Conservation (phyloP, 805 yeast genomes). For the Saccharomycopsis fermentans region DNA sequence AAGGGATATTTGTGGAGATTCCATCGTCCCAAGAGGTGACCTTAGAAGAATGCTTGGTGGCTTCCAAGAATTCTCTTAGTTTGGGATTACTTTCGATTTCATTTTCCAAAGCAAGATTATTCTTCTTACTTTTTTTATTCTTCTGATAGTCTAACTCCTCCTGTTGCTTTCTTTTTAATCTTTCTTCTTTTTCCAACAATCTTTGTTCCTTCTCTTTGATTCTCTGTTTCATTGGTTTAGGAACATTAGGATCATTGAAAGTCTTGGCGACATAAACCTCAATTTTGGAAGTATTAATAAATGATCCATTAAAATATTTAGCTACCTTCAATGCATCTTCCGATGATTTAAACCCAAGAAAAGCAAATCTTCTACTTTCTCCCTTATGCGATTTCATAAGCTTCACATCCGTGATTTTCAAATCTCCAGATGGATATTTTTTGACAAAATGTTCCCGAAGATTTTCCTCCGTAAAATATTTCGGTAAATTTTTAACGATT, state of each 20-base stretch:
- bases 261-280: slow-evolving; percentile 78
- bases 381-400: slow-evolving; percentile 75
- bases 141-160: slow-evolving; percentile 30
- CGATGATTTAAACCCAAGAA: slow-evolving; percentile 70
- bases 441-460: slow-evolving; percentile 41
- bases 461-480: slow-evolving; percentile 53
- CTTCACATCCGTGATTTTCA: slow-evolving; percentile 75
- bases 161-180: slow-evolving; percentile 32
- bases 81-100: slow-evolving; percentile 57
- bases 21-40: slow-evolving; percentile 63
- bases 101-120: slow-evolving; percentile 35
- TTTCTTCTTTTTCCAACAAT: slow-evolving; percentile 39
- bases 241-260: slow-evolving; percentile 74
- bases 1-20: slow-evolving; percentile 27
- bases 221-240: slow-evolving; percentile 50
- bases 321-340: slow-evolving; percentile 75
- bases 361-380: slow-evolving; percentile 85
- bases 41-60: slow-evolving; percentile 67
- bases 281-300: slow-evolving; percentile 71
- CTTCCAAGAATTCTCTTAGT: slow-evolving; percentile 70
- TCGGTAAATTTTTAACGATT: slow-evolving; percentile 69
- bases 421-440: slow-evolving; percentile 17
- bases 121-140: slow-evolving; percentile 24
- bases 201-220: slow-evolving; percentile 40
- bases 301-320: slow-evolving; percentile 62